phyloP scores from a whole-genome alignment of 768 basidiomycete species.

The Hortiboletus campestris region DNA sequence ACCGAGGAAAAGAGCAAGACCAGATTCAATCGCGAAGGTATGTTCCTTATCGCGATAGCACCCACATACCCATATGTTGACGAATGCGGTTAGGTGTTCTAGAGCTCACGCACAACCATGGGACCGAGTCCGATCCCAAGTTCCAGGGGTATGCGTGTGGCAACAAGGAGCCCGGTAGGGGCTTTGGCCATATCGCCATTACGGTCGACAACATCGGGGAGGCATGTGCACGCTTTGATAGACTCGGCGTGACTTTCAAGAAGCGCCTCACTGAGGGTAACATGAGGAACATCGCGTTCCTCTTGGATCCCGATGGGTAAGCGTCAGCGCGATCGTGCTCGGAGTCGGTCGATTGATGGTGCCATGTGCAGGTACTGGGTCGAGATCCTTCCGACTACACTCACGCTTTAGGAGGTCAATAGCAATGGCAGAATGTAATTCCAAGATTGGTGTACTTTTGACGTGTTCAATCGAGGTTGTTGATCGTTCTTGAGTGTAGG shows the following conservation, averaged over 20 bases:
- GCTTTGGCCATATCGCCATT: conserved; percentile 88
- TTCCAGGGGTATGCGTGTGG: conserved; percentile 86
- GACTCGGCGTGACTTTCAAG: conserved; percentile 79
- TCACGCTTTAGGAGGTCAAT: conserved; percentile 22
- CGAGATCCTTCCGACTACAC: conserved; percentile 45
- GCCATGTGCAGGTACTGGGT: conserved; percentile 52
- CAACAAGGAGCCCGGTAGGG: conserved; percentile 76
- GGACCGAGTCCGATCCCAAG: conserved; percentile 74
- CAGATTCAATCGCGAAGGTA: conserved; percentile 67
- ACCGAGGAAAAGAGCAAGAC: conserved; percentile 51
- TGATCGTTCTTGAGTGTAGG: background rate
- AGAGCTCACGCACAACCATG: conserved; percentile 88
- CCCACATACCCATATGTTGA: background rate
- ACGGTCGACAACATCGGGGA: conserved; percentile 78
- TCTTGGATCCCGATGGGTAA: conserved; percentile 82
- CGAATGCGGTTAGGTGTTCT: conserved; percentile 56
- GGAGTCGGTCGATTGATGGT: background rate
- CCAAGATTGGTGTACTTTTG: background rate
- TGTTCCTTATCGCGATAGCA: background rate
- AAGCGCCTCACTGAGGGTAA: conserved; percentile 83
- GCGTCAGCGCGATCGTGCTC: background rate
- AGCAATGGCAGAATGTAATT: background rate
- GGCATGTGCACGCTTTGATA: conserved; percentile 82
- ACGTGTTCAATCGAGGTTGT: conserved; percentile 4
- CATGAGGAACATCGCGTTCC: conserved; percentile 84